Evolutionary conservation across 225 moss, liverwort and hornwort genomes (phyloP).

Genomic region (Ulota crispa): DNA sequence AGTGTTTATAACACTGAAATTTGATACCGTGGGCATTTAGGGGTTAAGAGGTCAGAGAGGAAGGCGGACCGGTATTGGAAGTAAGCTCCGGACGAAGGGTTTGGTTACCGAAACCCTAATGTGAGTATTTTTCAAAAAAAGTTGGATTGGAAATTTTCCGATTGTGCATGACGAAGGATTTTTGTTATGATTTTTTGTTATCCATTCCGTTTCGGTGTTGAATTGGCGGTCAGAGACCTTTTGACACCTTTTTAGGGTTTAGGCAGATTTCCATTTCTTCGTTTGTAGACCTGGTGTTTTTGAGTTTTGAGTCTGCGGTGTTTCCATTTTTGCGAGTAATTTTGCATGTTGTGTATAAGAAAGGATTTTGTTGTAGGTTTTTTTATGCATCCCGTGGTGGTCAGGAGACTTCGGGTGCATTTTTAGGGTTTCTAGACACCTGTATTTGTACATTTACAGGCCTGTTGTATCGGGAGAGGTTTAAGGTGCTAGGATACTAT

Average conservation of each 20-base stretch:
- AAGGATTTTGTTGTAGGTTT: neutral
- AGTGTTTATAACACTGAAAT: no score
- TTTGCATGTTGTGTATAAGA: neutral
- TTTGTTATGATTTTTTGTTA: no score
- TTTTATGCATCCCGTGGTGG: neutral
- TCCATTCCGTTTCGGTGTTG: no score
- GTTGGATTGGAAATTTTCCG: no score
- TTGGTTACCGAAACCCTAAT: constrained; percentile 16
- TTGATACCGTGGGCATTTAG: no score
- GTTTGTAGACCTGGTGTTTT: no score
- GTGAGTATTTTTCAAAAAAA: neutral
- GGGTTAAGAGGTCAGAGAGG: no score
- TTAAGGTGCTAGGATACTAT: neutral
- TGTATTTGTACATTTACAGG: neutral
- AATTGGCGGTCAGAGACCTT: no score
- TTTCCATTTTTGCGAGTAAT: neutral
- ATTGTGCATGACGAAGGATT: no score
- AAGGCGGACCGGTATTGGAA: constrained; percentile 95
- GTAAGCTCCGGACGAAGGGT: constrained; percentile 19
- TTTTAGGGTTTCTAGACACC: constrained; percentile 8
- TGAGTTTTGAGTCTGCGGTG: neutral
- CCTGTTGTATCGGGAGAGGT: neutral
- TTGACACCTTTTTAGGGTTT: no score
- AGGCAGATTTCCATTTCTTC: no score
- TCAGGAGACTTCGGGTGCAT: neutral